These are phyloP conservation scores for Fagopyrum tataricum DNA, from an alignment of 148 eudicot genomes.

Conservation along the genomic window DNA sequence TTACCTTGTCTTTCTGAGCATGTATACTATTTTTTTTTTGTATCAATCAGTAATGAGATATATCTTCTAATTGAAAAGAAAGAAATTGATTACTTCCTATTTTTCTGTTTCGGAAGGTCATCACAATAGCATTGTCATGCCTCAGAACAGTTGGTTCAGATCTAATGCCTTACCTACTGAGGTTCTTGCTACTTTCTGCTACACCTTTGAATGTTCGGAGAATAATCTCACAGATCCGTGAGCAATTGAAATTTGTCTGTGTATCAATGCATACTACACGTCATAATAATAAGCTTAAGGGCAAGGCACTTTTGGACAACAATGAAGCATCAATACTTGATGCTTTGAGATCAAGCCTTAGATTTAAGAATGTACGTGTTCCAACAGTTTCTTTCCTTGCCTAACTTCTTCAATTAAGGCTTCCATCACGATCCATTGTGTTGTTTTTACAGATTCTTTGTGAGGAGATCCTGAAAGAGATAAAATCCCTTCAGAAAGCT, in stretches of 20 bases:
- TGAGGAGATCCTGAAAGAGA: slow-evolving; percentile 47
- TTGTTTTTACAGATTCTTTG: slow-evolving; percentile 32
- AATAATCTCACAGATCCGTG: slow-evolving; percentile 49
- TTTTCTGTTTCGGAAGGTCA: slow-evolving; percentile 28
- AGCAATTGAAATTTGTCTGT: slow-evolving; percentile 41
- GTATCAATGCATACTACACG: slow-evolving; percentile 22
- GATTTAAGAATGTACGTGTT: slow-evolving; percentile 41
- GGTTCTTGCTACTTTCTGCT: slow-evolving; percentile 50
- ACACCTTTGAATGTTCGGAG: slow-evolving; percentile 38
- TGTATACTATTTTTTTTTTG: background rate
- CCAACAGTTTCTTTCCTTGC: background rate
- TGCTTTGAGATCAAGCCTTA: slow-evolving; percentile 50
- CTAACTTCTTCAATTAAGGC: background rate
- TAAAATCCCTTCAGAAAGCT: slow-evolving; percentile 38
- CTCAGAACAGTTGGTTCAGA: slow-evolving; percentile 47
- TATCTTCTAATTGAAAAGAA: background rate
- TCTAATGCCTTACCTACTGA: slow-evolving; percentile 49
- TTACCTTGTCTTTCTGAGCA: background rate
- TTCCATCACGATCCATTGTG: slow-evolving; percentile 3
- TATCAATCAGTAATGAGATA: background rate
- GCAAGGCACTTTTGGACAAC: slow-evolving; percentile 33
- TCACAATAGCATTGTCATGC: slow-evolving; percentile 51
- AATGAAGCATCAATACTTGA: slow-evolving; percentile 44
- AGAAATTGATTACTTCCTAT: background rate
- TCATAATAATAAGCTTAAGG: slow-evolving; percentile 31